Conservation (phyloP, 2,329 filamentous ascomycete genomes). For the Colletotrichum lupini region DNA sequence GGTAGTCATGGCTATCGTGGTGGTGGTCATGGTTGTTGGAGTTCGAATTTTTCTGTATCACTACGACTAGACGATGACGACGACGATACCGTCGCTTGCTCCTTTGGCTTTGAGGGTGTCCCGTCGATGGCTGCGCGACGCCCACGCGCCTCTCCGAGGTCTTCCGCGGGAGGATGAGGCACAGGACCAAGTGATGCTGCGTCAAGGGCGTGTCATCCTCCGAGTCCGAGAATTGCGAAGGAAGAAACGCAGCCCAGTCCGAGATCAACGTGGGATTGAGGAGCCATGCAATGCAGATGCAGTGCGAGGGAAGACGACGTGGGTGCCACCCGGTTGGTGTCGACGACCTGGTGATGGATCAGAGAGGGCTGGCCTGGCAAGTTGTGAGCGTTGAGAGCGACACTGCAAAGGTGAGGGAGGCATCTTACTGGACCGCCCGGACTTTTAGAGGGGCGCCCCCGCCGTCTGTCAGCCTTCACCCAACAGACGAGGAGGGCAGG, state of each 20-base stretch:
- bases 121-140: background rate
- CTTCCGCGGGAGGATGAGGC: background rate
- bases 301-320: conserved; percentile 21
- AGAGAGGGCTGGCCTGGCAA: background rate
- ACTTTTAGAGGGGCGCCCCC: background rate
- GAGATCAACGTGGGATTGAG: conserved; percentile 20
- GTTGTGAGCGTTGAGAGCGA: background rate
- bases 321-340: conserved; percentile 33
- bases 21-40: background rate
- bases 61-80: background rate
- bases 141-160: conserved; percentile 9
- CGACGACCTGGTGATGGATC: background rate
- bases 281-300: conserved; percentile 17
- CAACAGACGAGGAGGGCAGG: conserved; percentile 7
- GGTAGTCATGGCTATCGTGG: background rate
- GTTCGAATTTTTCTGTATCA: background rate
- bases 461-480: conserved; percentile 25
- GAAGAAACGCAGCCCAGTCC: conserved; percentile 12
- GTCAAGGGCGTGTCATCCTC: conserved; percentile 35
- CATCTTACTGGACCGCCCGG: conserved; percentile 22
- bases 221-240: background rate
- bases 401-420: background rate
- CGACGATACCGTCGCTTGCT: conserved; percentile 15
- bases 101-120: background rate
- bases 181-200: conserved; percentile 4